Conservation (phyloP, 2,329 filamentous ascomycete species). For the Claviceps paspali region DNA sequence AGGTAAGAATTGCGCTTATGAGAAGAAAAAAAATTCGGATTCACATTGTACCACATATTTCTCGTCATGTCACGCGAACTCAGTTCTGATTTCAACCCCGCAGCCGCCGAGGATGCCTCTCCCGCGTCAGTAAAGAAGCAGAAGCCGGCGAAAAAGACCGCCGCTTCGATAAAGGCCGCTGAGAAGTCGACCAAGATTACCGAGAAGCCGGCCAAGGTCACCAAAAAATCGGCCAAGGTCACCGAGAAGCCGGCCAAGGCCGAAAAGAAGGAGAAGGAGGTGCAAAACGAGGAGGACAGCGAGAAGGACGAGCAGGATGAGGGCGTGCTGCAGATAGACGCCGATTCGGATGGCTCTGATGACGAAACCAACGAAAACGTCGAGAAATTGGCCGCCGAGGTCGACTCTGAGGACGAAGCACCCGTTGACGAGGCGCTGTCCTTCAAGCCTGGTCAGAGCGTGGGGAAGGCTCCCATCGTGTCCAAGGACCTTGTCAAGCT, state of each 20-base stretch:
- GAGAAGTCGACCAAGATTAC: slow-evolving; percentile 15
- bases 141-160: slow-evolving; percentile 5
- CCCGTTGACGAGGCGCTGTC: slow-evolving; percentile 18
- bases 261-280: slow-evolving; percentile 11
- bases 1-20: slow-evolving; percentile 10
- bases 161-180: slow-evolving; percentile 1
- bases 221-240: slow-evolving; percentile 14
- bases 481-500: slow-evolving; percentile 30
- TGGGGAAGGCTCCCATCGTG: slow-evolving; percentile 34
- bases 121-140: slow-evolving; percentile 22
- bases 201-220: slow-evolving; percentile 11
- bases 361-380: slow-evolving; percentile 27
- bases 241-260: slow-evolving; percentile 11
- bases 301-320: slow-evolving; percentile 17
- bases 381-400: slow-evolving; percentile 26
- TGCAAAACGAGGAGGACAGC: slow-evolving; percentile 6
- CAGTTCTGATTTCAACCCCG: slow-evolving; percentile 8
- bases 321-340: slow-evolving; percentile 17
- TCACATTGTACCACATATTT: no score
- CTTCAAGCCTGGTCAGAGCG: slow-evolving; percentile 33
- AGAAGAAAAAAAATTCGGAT: no score
- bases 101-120: slow-evolving; percentile 18
- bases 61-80: background rate
- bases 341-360: slow-evolving; percentile 19
- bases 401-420: slow-evolving; percentile 31